A percentile compares a stretch with the other conserved stretches of the same genome.
phyloP scores from a whole-genome alignment of 1,139 yeast species.

The Geotrichum phurueaensis region DNA sequence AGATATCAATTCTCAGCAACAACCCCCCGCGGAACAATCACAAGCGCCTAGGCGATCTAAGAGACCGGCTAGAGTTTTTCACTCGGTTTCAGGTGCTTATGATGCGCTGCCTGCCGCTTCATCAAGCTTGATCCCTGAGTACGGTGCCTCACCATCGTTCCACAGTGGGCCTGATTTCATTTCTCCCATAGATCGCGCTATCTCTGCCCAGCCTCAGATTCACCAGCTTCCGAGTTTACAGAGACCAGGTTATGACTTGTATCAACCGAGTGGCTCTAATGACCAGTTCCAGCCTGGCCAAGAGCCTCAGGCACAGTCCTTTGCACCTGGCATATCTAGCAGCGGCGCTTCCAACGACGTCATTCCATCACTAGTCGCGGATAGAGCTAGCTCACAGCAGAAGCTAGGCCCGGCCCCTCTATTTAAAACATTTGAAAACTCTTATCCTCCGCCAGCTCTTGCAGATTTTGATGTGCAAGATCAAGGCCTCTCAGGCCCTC shows the following conservation, averaged over 20 bases:
- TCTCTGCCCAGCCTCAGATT: constrained; percentile 2
- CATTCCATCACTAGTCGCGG: constrained; percentile 49
- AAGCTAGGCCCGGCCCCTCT: constrained; percentile 40
- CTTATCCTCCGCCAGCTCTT: constrained; percentile 77
- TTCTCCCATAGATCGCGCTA: constrained; percentile 8
- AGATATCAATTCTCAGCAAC: neutral
- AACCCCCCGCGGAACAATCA: neutral
- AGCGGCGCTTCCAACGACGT: constrained; percentile 16
- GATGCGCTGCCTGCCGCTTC: neutral
- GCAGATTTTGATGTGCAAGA: constrained; percentile 65
- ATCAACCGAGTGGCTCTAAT: neutral
- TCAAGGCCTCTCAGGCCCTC: constrained; percentile 80
- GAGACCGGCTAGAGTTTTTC: constrained; percentile 6
- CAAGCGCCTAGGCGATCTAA: neutral
- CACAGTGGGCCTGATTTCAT: constrained; percentile 1
- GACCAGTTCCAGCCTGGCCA: neutral
- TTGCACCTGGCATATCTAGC: neutral
- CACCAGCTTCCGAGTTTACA: neutral
- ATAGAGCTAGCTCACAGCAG: constrained; percentile 51
- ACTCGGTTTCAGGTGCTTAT: neutral
- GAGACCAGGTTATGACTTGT: neutral
- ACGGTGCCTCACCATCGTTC: neutral
- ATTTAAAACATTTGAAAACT: constrained; percentile 66
- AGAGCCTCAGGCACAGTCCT: neutral
- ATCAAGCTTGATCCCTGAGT: constrained; percentile 5